Conservation (phyloP, 805 yeast species). For the Yarrowia phangngaensis region DNA sequence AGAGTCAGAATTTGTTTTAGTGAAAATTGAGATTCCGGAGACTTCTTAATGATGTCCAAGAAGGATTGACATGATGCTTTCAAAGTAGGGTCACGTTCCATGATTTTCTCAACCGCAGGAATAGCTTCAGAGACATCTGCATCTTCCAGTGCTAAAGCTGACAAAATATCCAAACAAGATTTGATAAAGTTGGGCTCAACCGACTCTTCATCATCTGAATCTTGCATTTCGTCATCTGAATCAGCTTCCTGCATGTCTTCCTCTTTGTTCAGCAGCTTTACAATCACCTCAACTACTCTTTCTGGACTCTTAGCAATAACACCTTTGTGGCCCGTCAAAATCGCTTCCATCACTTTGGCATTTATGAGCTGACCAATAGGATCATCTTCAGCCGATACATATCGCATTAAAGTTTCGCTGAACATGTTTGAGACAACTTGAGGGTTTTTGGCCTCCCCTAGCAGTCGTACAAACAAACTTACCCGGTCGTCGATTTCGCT, state of each 20-base stretch:
- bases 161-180: slow-evolving; percentile 3
- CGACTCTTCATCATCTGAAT: slow-evolving; percentile 28
- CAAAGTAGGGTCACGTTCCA: not conserved
- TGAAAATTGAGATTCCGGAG: slow-evolving; percentile 1
- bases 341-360: slow-evolving; percentile 27
- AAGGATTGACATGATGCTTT: not conserved
- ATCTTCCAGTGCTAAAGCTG: slow-evolving; percentile 12
- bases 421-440: slow-evolving; percentile 12
- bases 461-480: slow-evolving; percentile 6
- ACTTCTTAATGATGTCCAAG: slow-evolving; percentile 10
- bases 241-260: slow-evolving; percentile 6
- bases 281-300: slow-evolving; percentile 2
- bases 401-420: slow-evolving; percentile 3
- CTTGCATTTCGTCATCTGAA: slow-evolving; percentile 31
- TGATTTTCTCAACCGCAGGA: slow-evolving; percentile 10
- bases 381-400: slow-evolving; percentile 4
- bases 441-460: slow-evolving; percentile 19
- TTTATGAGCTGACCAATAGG: slow-evolving; percentile 3
- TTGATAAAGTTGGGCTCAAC: too few relatives aligned
- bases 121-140: slow-evolving; percentile 9
- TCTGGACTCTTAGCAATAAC: slow-evolving; percentile 27
- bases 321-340: slow-evolving; percentile 31
- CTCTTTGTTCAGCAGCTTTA: slow-evolving; percentile 37
- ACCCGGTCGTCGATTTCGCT: slow-evolving; percentile 16
- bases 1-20: slow-evolving; percentile 60